Evolutionary conservation across 2,329 filamentous ascomycete species (phyloP), one percentile per base, ranked within the genome.

Genomic region (Colletotrichum endophyticum): DNA sequence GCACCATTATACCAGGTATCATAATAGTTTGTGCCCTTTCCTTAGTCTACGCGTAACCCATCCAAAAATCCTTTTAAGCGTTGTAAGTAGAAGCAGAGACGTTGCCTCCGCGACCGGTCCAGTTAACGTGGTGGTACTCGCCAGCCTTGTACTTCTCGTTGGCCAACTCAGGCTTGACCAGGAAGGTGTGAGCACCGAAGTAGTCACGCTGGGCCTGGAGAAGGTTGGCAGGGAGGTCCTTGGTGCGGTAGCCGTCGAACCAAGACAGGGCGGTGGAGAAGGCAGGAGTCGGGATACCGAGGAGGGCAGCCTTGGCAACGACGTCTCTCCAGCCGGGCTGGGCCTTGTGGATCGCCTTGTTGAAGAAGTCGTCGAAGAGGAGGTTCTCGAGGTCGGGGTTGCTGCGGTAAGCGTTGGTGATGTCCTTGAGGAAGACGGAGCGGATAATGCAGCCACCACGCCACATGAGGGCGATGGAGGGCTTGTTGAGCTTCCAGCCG

Each of bases 381-480:
- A 99, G 90, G 92, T 99, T 99, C 93, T 98, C 94, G 80, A 99
- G 94, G 80, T 98, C 94, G 80, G 95, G 95, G 91, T 98, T 93
- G 81, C 92, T 93, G 89, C 96, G 96, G 93, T 98, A 99, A 70
- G 97, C 97, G 80, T 94, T 94, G 82, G 97, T 99, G 89, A 99
- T 99, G 87, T 99, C 96, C 94, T 99, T 99, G 81, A 99, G 91
- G 95, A 99, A 99, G 85, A 99, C 97, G 80, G 97, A 99, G 87
- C 97, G 96, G 90, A 99, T 99, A 84, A 99, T 99, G 92, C 97
- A 99, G 82, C 97, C 97, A 90, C 97, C 97, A 87, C 97, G 95
- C 97, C 97, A 99, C 97, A 99, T 99, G 85, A 99, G 94, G 82
- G 97, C 97, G 84, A 99, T 99, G 83, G 98, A 98, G 80, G 97